Conservation (phyloP, 108 stramenopile genomes). For the Parietichytrium sp. region DNA sequence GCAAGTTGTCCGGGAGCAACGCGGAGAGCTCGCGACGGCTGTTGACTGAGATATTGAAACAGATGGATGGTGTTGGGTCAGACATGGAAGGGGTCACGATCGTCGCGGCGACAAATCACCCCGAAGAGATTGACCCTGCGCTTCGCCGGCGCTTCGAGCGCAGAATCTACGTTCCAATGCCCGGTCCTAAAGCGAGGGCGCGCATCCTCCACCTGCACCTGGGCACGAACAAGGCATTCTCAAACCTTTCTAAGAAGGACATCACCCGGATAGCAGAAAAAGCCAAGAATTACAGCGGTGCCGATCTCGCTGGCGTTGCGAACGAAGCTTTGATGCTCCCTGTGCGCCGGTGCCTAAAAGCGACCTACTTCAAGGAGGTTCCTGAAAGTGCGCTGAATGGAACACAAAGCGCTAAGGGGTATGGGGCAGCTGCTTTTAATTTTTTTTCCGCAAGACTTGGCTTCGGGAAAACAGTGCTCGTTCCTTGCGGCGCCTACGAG, state of each 20-base stretch:
- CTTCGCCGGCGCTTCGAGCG: slow-evolving; percentile 98
- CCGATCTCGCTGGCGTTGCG: slow-evolving; percentile 88
- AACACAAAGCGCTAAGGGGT: not conserved
- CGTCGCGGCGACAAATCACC: slow-evolving; percentile 94
- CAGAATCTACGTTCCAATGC: slow-evolving; percentile 89
- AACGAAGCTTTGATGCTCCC: slow-evolving; percentile 98
- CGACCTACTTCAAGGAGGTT: slow-evolving; percentile 73
- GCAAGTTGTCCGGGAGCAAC: slow-evolving; percentile 71
- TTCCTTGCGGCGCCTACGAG: not conserved
- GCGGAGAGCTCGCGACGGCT: slow-evolving; percentile 80
- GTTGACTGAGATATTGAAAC: slow-evolving; percentile 97
- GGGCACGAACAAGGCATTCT: slow-evolving; percentile 78
- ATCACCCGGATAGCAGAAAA: slow-evolving; percentile 74
- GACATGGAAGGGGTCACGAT: slow-evolving; percentile 74
- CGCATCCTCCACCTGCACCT: slow-evolving; percentile 83
- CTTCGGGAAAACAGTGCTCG: too few species aligned
- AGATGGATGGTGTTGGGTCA: slow-evolving; percentile 96
- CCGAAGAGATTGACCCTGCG: slow-evolving; percentile 98
- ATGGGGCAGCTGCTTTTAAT: not conserved
- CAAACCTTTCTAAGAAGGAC: slow-evolving; percentile 75
- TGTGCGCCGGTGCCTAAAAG: slow-evolving; percentile 83
- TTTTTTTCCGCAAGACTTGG: too few species aligned
- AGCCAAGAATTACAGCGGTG: slow-evolving; percentile 80
- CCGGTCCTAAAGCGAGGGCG: slow-evolving; percentile 75
- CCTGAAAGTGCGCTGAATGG: not conserved